These are phyloP conservation scores for Davidsoniella neocaledoniae DNA, from an alignment of 2,329 filamentous ascomycete species.

Conservation along the genomic window DNA sequence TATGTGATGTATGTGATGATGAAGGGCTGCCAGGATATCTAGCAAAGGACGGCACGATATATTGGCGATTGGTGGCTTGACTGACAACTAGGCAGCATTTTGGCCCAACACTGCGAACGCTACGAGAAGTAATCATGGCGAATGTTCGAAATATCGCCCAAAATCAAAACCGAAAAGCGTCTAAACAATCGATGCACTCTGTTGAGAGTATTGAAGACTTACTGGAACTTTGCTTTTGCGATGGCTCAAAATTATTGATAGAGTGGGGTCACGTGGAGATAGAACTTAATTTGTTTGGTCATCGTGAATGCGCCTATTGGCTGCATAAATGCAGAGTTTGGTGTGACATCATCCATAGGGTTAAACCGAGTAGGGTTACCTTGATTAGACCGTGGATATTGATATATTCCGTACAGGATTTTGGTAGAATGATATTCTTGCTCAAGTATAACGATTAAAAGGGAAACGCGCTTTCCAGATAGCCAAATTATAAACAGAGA, in stretches of 20 bases:
- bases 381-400: no score
- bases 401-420: no score
- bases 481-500: no score
- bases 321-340: not conserved
- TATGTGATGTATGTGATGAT: not conserved
- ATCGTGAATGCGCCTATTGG: constrained; percentile 4
- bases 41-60: not conserved
- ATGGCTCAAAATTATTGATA: constrained; percentile 1
- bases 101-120: not conserved
- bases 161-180: not conserved
- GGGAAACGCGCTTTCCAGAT: no score
- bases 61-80: not conserved
- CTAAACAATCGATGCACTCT: not conserved
- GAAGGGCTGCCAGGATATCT: not conserved
- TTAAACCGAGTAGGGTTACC: no score
- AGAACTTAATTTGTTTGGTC: constrained; percentile 1
- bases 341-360: no score
- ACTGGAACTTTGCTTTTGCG: constrained; percentile 4
- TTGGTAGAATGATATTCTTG: no score
- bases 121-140: constrained; percentile 5
- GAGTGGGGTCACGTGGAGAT: constrained; percentile 8
- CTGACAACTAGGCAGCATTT: not conserved
- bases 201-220: not conserved
- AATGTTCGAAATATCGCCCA: not conserved
- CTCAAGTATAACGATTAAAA: no score